phyloP scores from a whole-genome alignment of 2,329 filamentous ascomycete species.

The Blumeria hordei region DNA sequence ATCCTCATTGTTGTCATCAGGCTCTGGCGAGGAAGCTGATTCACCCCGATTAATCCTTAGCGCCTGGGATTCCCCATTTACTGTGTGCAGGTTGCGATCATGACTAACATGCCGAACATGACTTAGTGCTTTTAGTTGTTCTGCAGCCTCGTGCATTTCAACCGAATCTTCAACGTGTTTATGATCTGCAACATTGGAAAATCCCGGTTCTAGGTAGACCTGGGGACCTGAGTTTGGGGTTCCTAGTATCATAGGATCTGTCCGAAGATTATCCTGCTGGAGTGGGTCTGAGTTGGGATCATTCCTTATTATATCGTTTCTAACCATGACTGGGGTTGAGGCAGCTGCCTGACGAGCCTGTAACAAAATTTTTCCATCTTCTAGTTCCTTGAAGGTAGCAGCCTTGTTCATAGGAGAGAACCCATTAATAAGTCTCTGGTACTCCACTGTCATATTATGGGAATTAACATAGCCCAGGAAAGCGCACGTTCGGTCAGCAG shows the following conservation, averaged over 20 bases:
- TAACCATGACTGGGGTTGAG: conserved; percentile 16
- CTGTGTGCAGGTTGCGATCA: conserved; percentile 14
- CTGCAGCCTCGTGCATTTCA: conserved; percentile 44
- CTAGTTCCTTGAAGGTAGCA: conserved; percentile 26
- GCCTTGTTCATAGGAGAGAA: conserved; percentile 17
- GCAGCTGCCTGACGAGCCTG: conserved; percentile 17
- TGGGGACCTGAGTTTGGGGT: conserved; percentile 10
- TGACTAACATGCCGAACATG: conserved; percentile 33
- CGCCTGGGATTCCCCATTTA: conserved; percentile 13
- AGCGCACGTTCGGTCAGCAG: conserved; percentile 41
- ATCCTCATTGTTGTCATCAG: conserved; percentile 20
- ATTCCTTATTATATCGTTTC: conserved; percentile 17
- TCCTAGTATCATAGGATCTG: conserved; percentile 10
- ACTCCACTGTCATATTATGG: conserved; percentile 41
- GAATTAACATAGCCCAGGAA: conserved; percentile 41
- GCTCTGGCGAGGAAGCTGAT: conserved; percentile 18
- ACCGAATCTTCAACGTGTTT: conserved; percentile 36
- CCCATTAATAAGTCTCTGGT: conserved; percentile 30
- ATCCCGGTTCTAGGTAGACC: conserved; percentile 10
- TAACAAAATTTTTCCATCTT: conserved; percentile 31
- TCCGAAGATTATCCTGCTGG: conserved; percentile 8
- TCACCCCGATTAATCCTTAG: conserved; percentile 18
- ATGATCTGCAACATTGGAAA: conserved; percentile 10
- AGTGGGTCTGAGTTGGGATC: conserved; percentile 3
- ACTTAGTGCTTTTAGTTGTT: conserved; percentile 40